Conservation (phyloP, 2,329 filamentous ascomycete species). For the Xylariaceae sp. region DNA sequence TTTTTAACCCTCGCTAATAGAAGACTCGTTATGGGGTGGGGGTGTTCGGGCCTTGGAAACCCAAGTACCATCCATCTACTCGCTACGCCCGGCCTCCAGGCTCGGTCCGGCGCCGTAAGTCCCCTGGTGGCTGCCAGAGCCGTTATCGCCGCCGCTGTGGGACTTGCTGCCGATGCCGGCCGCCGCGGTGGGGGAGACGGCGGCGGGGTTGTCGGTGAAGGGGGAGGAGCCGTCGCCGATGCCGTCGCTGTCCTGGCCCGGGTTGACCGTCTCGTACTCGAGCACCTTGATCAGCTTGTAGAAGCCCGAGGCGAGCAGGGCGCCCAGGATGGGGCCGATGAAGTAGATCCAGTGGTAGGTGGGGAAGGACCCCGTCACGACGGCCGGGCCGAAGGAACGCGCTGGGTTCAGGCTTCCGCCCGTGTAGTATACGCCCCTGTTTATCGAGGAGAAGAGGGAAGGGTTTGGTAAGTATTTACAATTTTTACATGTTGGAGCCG, state of each 20-base stretch:
- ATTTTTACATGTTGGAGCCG: too few relatives aligned
- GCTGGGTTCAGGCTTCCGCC: conserved; percentile 32
- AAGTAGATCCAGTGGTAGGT: conserved; percentile 34
- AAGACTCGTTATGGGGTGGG: too few relatives aligned
- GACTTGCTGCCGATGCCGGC: neutral
- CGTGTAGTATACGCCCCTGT: conserved; percentile 31
- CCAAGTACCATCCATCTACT: too few relatives aligned
- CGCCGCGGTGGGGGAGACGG: neutral
- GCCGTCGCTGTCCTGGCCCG: conserved; percentile 11
- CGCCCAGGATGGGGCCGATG: conserved; percentile 35
- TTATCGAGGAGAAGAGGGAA: neutral
- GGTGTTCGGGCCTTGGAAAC: too few relatives aligned
- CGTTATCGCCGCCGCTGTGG: conserved; percentile 5
- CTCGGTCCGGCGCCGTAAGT: conserved; percentile 13
- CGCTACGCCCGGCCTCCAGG: conserved; percentile 12
- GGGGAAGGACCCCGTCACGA: conserved; percentile 24
- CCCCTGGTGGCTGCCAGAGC: too few relatives aligned
- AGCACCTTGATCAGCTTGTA: conserved; percentile 22
- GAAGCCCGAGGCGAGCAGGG: conserved; percentile 31
- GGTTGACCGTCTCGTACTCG: conserved; percentile 25
- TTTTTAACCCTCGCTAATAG: too few relatives aligned
- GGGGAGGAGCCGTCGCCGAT: neutral
- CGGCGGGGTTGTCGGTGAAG: neutral
- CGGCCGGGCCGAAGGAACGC: conserved; percentile 30
- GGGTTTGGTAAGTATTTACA: too few relatives aligned